A percentile compares a stretch with the other conserved stretches of the same genome.
Evolutionary conservation across 257 asterid species (phyloP).

Genomic region (Przewalskia tangutica): DNA sequence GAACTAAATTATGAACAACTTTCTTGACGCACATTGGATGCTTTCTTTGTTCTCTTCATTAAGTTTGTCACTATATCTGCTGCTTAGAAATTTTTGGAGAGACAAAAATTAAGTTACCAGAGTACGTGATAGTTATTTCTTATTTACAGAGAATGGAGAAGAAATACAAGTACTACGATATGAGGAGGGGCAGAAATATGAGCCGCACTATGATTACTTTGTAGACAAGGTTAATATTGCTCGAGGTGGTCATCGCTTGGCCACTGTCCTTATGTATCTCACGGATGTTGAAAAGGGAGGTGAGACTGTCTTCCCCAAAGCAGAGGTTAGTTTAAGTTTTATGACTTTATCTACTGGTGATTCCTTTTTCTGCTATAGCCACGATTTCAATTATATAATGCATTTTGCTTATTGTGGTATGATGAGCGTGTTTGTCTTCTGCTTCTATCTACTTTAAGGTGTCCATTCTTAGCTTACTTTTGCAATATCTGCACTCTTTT

Average conservation of each 20-base stretch:
- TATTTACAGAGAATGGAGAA: constrained; percentile 76
- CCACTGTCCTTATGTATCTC: constrained; percentile 90
- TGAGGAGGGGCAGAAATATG: constrained; percentile 93
- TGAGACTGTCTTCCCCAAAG: constrained; percentile 88
- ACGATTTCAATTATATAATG: neutral
- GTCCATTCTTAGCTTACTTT: neutral
- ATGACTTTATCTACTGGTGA: neutral
- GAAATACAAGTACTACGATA: constrained; percentile 84
- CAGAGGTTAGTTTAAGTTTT: constrained; percentile 59
- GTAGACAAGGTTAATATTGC: constrained; percentile 63
- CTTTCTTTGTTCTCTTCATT: neutral
- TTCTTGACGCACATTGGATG: neutral
- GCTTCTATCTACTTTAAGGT: neutral
- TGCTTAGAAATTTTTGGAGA: neutral
- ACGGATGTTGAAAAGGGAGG: constrained; percentile 87
- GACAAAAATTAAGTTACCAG: neutral
- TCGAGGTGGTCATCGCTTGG: constrained; percentile 90
- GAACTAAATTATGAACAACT: neutral
- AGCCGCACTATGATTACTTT: constrained; percentile 82
- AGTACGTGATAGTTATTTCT: neutral
- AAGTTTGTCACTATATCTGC: neutral
- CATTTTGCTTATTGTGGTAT: neutral
- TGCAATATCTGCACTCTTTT: neutral
- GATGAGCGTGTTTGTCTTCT: neutral
- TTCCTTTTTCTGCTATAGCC: neutral